Conservation (phyloP, 2,329 filamentous ascomycete genomes). For the Phaeophleospora eucalypticola region DNA sequence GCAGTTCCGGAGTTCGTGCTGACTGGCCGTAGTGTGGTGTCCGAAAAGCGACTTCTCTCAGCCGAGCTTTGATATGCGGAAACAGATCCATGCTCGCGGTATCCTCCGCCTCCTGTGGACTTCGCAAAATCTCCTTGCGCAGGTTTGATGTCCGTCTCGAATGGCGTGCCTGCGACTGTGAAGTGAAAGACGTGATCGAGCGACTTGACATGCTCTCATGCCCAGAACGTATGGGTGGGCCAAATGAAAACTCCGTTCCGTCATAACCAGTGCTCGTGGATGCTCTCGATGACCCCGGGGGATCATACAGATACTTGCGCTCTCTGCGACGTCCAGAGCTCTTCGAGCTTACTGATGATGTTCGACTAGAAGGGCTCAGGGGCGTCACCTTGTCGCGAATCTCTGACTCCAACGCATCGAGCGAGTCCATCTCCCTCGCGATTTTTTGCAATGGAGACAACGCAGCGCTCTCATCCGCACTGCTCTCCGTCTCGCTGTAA, state of each 20-base stretch:
- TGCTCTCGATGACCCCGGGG: slow-evolving; percentile 36
- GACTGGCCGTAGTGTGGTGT: slow-evolving; percentile 54
- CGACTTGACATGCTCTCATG: slow-evolving; percentile 40
- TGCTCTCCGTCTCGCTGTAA: slow-evolving; percentile 60
- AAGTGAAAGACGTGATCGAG: slow-evolving; percentile 50
- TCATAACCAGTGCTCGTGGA: slow-evolving; percentile 31
- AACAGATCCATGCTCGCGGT: slow-evolving; percentile 68
- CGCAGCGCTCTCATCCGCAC: slow-evolving; percentile 59
- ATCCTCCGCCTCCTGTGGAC: slow-evolving; percentile 64
- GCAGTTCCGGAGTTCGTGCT: slow-evolving; percentile 58
- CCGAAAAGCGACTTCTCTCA: slow-evolving; percentile 79
- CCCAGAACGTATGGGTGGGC: slow-evolving; percentile 24
- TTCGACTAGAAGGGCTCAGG: slow-evolving; percentile 65
- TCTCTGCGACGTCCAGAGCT: slow-evolving; percentile 46
- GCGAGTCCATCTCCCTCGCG: slow-evolving; percentile 63
- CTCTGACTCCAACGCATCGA: slow-evolving; percentile 50
- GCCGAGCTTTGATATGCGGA: slow-evolving; percentile 73
- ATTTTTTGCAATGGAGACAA: slow-evolving; percentile 72
- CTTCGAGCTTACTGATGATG: slow-evolving; percentile 57
- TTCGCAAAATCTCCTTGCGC: slow-evolving; percentile 74
- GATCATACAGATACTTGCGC: slow-evolving; percentile 45
- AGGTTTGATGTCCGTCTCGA: slow-evolving; percentile 61
- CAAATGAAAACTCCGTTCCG: slow-evolving; percentile 38
- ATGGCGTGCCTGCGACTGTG: slow-evolving; percentile 28
- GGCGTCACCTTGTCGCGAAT: slow-evolving; percentile 61